A percentile compares a stretch with the other conserved stretches of the same genome.
phyloP scores from a whole-genome alignment of 2,329 filamentous ascomycete species.

The Furcasterigmium sp. region DNA sequence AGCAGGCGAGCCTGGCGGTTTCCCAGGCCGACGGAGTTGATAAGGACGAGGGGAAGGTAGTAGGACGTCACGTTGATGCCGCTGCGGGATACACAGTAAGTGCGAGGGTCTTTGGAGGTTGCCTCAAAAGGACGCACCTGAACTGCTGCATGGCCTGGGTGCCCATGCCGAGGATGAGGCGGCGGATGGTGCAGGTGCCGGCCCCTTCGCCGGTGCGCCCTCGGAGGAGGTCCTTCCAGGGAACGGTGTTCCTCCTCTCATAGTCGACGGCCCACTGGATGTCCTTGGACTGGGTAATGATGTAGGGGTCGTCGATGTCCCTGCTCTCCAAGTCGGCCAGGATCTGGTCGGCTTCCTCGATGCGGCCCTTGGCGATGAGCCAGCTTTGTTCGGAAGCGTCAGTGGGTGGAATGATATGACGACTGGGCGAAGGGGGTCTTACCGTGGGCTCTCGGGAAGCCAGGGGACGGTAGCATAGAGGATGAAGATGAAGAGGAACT shows the following conservation, averaged over 20 bases:
- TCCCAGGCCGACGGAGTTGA: slow-evolving; percentile 43
- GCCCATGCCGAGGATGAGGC: slow-evolving; percentile 44
- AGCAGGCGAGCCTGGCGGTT: slow-evolving; percentile 45
- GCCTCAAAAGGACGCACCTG: no score
- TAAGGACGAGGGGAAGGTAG: slow-evolving; percentile 43
- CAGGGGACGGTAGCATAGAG: no score
- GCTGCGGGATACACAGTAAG: slow-evolving; percentile 20
- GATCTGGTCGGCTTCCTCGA: slow-evolving; percentile 22
- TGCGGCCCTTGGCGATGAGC: slow-evolving; percentile 17
- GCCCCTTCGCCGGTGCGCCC: slow-evolving; percentile 35
- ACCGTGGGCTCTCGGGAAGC: slow-evolving; percentile 25
- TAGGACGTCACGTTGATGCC: slow-evolving; percentile 23
- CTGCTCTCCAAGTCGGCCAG: slow-evolving; percentile 19
- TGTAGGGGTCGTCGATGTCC: slow-evolving; percentile 16
- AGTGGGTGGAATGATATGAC: not conserved
- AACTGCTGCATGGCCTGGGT: slow-evolving; percentile 23
- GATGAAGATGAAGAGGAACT: no score
- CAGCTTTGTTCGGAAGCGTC: slow-evolving; percentile 7
- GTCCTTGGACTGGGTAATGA: slow-evolving; percentile 19
- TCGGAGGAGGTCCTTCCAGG: slow-evolving; percentile 42
- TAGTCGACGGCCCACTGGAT: slow-evolving; percentile 24
- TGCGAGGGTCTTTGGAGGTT: not conserved
- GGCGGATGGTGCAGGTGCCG: slow-evolving; percentile 42
- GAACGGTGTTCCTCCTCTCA: slow-evolving; percentile 36
- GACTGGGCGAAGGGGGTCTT: not conserved